Base-by-base conservation (phyloP, 495 filamentous ascomycete genomes). In the Penicillium flavigenum region DNA sequence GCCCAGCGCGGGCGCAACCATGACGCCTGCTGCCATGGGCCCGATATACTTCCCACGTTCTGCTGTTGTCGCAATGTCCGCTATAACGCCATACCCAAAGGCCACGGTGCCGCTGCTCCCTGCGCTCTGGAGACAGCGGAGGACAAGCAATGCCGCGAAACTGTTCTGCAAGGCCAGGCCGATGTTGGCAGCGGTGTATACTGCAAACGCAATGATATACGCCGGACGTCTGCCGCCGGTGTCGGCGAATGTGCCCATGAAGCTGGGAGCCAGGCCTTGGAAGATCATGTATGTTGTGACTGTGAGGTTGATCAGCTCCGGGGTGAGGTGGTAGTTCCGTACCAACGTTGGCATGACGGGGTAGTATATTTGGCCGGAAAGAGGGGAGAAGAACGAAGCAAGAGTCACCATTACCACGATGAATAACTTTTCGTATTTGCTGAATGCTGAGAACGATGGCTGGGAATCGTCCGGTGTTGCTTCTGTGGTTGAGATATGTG, bases 291-390 rank as follows among this genome's bases (percentile, higher is more conserved):
- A 88, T 10, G 82, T 81, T 2, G 85, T 88, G 41, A 88, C 64
- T 1, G 84, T 87, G 42, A 91, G 70, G 63, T 90, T 90, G 70
- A 90, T 84, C 47, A 85, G 72, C 1, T 72, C 74, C n/a, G 79
- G 62, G 1, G 83, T 81, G 2, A 88, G 81, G 10, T 78, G 62
- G 8, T 89, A 75, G 47, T 85, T 79, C 0, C 58, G 38, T 0
- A 85, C 73, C 17, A 90, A 60, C 8, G 79, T 68, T 24, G 81
- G 83, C 53, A 92, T 75, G 10, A 84, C 83, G 4, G 87, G 87
- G 56, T 87, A 89, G 66, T 92, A 92, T 36, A 89, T 88, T 58
- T 86, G 87, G 19, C 83, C 83, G 0, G 83, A 86, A 49, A 89
- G 78, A 4, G 87, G 86, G 0, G 86, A 89, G 59, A 74, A 67